Conservation (phyloP, 768 basidiomycete species). For the Termitomyces sp. region DNA sequence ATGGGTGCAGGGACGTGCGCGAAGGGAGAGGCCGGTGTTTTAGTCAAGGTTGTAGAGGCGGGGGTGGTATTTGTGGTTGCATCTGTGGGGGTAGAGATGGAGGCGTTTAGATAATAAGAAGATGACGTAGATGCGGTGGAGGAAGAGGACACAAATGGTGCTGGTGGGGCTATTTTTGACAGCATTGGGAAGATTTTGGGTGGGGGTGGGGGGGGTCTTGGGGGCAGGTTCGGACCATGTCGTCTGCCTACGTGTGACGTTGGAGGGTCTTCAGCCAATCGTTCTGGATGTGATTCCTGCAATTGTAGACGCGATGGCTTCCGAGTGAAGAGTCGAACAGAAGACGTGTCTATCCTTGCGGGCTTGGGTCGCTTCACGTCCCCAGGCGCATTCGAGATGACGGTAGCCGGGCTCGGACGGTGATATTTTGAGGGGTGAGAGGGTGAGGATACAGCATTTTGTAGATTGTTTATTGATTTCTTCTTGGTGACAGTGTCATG, state of each 20-base stretch:
- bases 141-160: not conserved
- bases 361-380: not conserved
- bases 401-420: not conserved
- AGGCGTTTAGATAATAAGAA: not conserved
- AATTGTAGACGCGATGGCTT: conserved; percentile 7
- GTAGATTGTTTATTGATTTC: not conserved
- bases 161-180: not conserved
- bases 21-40: not conserved
- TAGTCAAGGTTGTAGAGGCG: not conserved
- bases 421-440: not conserved
- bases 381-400: not conserved
- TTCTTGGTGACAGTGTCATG: not conserved
- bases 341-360: conserved; percentile 5
- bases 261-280: not conserved
- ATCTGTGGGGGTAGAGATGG: not conserved
- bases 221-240: not conserved
- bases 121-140: not conserved
- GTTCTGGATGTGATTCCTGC: not conserved
- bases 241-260: not conserved
- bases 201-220: conserved; percentile 1
- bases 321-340: conserved; percentile 5
- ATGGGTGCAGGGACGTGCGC: not conserved
- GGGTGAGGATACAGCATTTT: not conserved
- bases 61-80: conserved; percentile 2
- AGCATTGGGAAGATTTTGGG: not conserved